phyloP scores from a whole-genome alignment of 1,284 basidiomycete genomes.

The Thecaphora thlaspeos region DNA sequence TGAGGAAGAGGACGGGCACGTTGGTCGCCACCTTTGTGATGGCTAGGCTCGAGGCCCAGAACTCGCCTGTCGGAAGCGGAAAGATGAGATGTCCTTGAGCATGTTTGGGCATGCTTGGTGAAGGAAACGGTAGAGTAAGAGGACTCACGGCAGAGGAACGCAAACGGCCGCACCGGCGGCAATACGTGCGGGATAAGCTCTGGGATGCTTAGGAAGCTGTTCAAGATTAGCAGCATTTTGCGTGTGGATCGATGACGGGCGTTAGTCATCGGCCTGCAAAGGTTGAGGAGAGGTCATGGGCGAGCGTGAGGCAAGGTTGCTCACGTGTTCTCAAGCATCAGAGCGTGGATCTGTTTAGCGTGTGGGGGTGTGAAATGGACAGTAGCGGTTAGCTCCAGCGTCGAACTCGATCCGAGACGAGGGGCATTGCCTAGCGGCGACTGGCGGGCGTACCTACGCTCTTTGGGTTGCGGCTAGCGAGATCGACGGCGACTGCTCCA shows the following conservation, averaged over 20 bases:
- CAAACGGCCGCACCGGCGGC: slow-evolving; percentile 73
- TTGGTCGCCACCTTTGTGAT: slow-evolving; percentile 69
- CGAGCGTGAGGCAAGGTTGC: slow-evolving; percentile 1
- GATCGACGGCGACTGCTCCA: slow-evolving; percentile 88
- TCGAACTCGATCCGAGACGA: no score
- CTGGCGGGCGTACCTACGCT: slow-evolving; percentile 56
- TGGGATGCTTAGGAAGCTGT: slow-evolving; percentile 51
- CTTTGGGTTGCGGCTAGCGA: slow-evolving; percentile 74
- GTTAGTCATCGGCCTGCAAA: no score
- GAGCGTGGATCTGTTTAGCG: slow-evolving; percentile 72
- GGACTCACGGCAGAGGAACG: slow-evolving; percentile 69
- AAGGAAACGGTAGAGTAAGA: no score
- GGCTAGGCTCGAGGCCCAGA: slow-evolving; percentile 79
- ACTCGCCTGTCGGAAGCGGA: slow-evolving; percentile 63
- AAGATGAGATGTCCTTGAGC: no score
- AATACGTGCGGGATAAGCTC: slow-evolving; percentile 68
- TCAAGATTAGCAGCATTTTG: no score
- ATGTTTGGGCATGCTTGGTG: no score
- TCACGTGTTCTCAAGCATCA: slow-evolving; percentile 79
- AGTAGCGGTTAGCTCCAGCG: no score
- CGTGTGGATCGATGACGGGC: no score
- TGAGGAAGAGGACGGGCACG: slow-evolving; percentile 83
- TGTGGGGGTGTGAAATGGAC: no score
- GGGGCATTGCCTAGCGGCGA: no score
- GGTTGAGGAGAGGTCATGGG: neutral